Conservation (phyloP, 2,329 filamentous ascomycete genomes). For the Rutstroemia sp. region DNA sequence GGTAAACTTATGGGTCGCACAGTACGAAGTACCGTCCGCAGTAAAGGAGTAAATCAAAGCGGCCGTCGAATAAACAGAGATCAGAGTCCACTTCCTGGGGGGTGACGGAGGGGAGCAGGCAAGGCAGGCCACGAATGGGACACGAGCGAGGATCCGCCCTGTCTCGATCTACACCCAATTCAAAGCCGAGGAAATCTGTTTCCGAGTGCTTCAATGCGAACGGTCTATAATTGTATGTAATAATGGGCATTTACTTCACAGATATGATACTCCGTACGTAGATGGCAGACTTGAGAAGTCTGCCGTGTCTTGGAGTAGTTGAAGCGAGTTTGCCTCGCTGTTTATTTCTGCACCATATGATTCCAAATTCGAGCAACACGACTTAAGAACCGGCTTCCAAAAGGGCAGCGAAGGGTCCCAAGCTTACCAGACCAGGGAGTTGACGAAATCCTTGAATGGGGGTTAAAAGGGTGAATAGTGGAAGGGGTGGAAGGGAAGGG, state of each 20-base stretch:
- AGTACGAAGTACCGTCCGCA: background rate
- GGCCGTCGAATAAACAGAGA: conserved; percentile 3
- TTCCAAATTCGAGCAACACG: background rate
- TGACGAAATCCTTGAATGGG: background rate
- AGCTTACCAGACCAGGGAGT: background rate
- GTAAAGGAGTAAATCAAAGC: conserved; percentile 1
- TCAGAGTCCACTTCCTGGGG: background rate
- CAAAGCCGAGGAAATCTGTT: conserved; percentile 3
- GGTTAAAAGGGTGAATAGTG: no score
- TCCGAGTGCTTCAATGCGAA: background rate
- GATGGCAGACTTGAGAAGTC: background rate
- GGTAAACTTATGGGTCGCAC: background rate
- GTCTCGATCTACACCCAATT: conserved; percentile 3
- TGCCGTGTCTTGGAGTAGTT: background rate
- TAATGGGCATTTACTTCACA: background rate
- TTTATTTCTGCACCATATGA: background rate
- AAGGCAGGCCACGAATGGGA: conserved; percentile 3
- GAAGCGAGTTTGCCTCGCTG: no score
- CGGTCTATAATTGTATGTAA: background rate
- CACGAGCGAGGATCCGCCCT: conserved; percentile 6
- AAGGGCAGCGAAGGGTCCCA: background rate
- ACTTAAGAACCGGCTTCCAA: no score
- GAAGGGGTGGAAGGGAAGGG: background rate
- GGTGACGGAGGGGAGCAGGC: no score
- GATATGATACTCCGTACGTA: background rate